A percentile compares a stretch with the other conserved stretches of the same genome.
Conservation (phyloP, 2,329 filamentous ascomycete species). For the Colletotrichum ledebouriae region DNA sequence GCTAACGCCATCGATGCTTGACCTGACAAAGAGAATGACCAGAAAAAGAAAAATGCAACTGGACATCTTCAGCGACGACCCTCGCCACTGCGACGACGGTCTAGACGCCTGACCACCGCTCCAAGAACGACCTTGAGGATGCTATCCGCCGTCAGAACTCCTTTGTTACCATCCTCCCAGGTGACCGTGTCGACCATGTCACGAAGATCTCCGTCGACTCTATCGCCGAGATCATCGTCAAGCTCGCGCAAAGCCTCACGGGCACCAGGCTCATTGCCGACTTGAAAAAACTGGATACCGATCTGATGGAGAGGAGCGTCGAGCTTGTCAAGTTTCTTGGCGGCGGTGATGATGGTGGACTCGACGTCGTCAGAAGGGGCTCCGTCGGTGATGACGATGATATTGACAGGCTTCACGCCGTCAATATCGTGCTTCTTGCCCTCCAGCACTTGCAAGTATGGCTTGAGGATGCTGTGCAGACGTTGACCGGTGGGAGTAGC, state of each 20-base stretch:
- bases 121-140: conserved; percentile 89
- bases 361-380: conserved; percentile 84
- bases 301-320: conserved; percentile 84
- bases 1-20: conserved; percentile 25
- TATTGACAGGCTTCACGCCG: conserved; percentile 81
- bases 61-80: conserved; percentile 19
- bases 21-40: conserved; percentile 10
- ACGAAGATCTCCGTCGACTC: conserved; percentile 70
- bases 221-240: conserved; percentile 77
- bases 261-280: conserved; percentile 80
- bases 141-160: conserved; percentile 72
- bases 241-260: conserved; percentile 75
- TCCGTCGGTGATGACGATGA: conserved; percentile 95
- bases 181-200: conserved; percentile 95
- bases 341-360: conserved; percentile 74
- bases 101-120: conserved; percentile 70
- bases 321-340: conserved; percentile 76
- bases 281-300: conserved; percentile 96
- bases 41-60: conserved; percentile 1
- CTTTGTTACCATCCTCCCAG: conserved; percentile 65
- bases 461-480: conserved; percentile 77
- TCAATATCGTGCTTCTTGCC: conserved; percentile 57
- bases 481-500: conserved; percentile 82
- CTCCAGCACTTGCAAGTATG: conserved; percentile 70
- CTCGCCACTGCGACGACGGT: conserved; percentile 47